These are phyloP conservation scores for Cyclotella cryptica DNA, from an alignment of 108 stramenopile species.

Conservation along the genomic window DNA sequence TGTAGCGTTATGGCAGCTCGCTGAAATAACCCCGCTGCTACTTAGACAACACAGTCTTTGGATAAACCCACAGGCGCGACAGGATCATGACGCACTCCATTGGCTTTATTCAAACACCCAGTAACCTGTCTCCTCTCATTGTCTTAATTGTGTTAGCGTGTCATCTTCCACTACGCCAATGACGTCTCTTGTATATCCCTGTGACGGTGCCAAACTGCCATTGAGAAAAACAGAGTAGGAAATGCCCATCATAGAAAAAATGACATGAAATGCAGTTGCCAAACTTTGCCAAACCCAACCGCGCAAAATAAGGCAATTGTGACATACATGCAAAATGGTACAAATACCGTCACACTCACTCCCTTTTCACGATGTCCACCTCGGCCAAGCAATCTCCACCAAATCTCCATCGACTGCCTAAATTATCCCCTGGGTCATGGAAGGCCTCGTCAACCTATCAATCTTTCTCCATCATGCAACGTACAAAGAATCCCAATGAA, in stretches of 20 bases:
- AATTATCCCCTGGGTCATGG: slow-evolving; percentile 81
- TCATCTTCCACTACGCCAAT: slow-evolving; percentile 83
- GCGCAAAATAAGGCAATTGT: no score
- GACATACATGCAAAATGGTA: no score
- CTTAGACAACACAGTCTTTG: slow-evolving; percentile 42
- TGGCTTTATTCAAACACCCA: not conserved
- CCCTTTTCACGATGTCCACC: slow-evolving; percentile 90
- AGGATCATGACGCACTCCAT: slow-evolving; percentile 23
- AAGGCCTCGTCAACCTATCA: slow-evolving; percentile 2
- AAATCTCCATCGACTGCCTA: slow-evolving; percentile 70
- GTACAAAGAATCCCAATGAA: slow-evolving; percentile 91
- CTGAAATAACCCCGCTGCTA: slow-evolving; percentile 84
- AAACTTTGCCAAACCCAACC: no score
- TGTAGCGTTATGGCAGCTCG: slow-evolving; percentile 68
- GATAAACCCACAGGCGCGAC: slow-evolving; percentile 20
- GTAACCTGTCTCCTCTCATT: slow-evolving; percentile 72
- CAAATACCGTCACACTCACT: no score
- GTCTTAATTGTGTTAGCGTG: slow-evolving; percentile 61
- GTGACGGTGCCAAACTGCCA: not conserved
- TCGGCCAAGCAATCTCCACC: slow-evolving; percentile 80
- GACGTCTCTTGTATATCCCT: slow-evolving; percentile 81
- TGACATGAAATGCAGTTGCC: no score
- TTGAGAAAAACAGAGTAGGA: not conserved
- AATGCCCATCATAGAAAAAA: no score
- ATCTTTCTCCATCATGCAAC: slow-evolving; percentile 35